Evolutionary conservation across 495 filamentous ascomycete genomes (phyloP).

Genomic region (Podospora pseudocomata): DNA sequence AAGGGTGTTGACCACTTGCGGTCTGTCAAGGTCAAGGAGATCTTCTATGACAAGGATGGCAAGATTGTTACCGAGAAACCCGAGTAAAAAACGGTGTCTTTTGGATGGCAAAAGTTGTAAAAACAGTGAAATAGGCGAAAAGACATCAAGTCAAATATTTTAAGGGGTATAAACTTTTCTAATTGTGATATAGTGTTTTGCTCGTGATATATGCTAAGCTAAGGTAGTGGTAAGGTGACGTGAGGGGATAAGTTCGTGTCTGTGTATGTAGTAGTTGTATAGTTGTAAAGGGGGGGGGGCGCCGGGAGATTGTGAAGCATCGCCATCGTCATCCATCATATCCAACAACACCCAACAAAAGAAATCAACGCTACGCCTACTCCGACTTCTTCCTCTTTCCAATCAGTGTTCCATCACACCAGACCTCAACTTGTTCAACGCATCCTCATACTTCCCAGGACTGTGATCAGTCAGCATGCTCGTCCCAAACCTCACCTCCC

Average conservation of each 20-base stretch:
- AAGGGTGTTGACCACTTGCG: constrained; percentile 62
- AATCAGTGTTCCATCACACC: constrained; percentile 28
- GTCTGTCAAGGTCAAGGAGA: constrained; percentile 67
- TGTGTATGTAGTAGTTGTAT: background rate
- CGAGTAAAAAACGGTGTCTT: constrained; percentile 13
- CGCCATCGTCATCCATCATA: background rate
- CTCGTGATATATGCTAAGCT: background rate
- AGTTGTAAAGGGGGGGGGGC: too few relatives aligned
- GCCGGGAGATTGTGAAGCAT: background rate
- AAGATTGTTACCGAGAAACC: constrained; percentile 48
- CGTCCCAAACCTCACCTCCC: constrained; percentile 65
- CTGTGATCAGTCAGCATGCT: constrained; percentile 75
- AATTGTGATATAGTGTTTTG: background rate
- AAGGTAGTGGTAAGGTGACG: background rate
- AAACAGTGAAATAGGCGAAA: background rate
- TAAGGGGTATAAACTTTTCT: background rate
- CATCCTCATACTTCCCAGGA: constrained; percentile 67
- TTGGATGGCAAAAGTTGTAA: background rate
- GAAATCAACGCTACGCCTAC: background rate
- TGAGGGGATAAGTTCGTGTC: background rate
- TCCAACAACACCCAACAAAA: background rate
- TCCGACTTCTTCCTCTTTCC: background rate
- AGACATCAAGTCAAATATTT: background rate
- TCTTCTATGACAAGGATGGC: constrained; percentile 63
- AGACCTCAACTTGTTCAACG: constrained; percentile 37